Evolutionary conservation across 805 yeast genomes (phyloP), one percentile per base, ranked within the genome.

Genomic region (Metschnikowia reukaufii): DNA sequence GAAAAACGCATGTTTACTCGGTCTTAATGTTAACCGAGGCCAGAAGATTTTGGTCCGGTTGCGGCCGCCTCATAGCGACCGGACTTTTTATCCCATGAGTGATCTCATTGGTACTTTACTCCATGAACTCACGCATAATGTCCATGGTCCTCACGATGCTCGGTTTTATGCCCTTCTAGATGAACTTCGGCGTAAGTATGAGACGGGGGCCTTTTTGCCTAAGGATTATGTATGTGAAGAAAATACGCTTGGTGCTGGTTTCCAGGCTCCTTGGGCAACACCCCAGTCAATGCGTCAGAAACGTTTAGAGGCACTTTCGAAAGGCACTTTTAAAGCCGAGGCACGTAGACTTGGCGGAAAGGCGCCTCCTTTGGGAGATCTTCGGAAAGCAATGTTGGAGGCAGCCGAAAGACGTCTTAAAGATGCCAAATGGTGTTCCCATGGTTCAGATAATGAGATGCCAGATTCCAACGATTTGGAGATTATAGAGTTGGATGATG

Each of bases 71-170:
- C 63, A 68, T 17, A 78, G 85, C 56, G 65, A 64, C n/a, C 46
- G 64, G 12, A 64, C 62, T 64, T 90, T 91, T 61, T 61, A 82
- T 16, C 84, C 90, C 1, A 67, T 83, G 64, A 74, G 81, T 3
- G 82, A 82, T 42, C 66, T 91, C 1, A 60, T 91, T 20, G 96
- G 90, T 1, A 89, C 96, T 0, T 78, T 90, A 82, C 69, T 92
- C 4, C 98, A 92, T 64, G 98, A 92, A 62, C 71, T 92, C 35
- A 79, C 88, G 1, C 98, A 92, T 62, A 91, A 89, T 62, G 61
- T 73, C 17, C 70, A 70, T 58, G 96, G 97, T 0, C 86, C 96
- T 0, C 98, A 92, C 61, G 85, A 92, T 67, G 77, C 68, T 2
- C 67, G 66, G 48, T 92, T 92, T 60, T 88, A 88, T 61, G 68